Evolutionary conservation across 176 grass and related monocot species (phyloP).

Genomic region (Rhynchospora tenuis): DNA sequence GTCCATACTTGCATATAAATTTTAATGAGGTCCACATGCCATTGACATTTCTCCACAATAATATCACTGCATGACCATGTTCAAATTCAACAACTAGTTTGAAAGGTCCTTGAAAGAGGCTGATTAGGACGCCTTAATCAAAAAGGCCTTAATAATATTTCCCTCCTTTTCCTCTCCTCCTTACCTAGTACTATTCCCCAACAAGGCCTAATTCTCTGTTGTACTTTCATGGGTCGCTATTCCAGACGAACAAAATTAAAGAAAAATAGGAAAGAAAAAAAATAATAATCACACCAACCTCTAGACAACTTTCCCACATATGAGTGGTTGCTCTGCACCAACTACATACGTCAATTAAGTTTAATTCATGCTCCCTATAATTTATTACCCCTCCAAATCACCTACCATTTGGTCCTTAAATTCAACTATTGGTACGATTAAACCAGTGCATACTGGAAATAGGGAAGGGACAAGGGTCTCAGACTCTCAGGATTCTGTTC

Average conservation of each 20-base stretch:
- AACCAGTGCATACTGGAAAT: too few species aligned
- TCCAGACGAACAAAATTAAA: background rate
- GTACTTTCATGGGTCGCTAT: background rate
- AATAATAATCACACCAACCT: background rate
- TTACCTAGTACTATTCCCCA: background rate
- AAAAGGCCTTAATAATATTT: background rate
- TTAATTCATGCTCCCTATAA: background rate
- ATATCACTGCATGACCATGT: background rate
- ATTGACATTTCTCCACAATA: too few species aligned
- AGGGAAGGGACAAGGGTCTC: too few species aligned
- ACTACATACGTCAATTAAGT: background rate
- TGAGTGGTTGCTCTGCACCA: background rate
- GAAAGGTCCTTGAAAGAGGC: background rate
- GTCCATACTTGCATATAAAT: background rate
- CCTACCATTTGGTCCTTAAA: background rate
- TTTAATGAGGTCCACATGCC: too few species aligned
- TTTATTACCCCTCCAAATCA: background rate
- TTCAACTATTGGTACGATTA: background rate
- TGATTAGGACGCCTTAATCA: too few species aligned
- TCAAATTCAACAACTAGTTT: background rate
- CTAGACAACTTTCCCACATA: background rate
- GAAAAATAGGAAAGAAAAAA: background rate
- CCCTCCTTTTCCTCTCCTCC: background rate
- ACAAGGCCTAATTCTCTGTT: background rate
- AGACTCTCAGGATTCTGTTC: too few species aligned